A percentile compares a stretch with the other conserved stretches of the same genome.
phyloP scores from a whole-genome alignment of 306 rosid genomes.

The Astragalus glycyphyllos region DNA sequence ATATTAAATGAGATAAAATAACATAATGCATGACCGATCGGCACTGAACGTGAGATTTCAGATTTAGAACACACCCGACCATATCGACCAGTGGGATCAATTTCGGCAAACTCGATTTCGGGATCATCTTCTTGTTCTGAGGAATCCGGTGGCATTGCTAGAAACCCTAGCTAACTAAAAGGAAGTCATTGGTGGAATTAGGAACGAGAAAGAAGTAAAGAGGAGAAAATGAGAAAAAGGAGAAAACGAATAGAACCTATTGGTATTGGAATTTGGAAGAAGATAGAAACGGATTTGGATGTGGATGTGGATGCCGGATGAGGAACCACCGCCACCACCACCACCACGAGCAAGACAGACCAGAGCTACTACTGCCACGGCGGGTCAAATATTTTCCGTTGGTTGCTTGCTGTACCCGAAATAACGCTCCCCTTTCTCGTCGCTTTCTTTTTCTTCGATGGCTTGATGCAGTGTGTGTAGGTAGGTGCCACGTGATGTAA shows the following conservation, averaged over 20 bases:
- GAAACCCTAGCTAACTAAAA: constrained; percentile 37
- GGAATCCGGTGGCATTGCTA: constrained; percentile 68
- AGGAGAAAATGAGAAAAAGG: neutral
- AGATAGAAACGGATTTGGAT: neutral
- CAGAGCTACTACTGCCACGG: neutral
- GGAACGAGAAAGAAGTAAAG: neutral
- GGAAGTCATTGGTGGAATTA: neutral
- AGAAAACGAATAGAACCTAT: neutral
- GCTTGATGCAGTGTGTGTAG: neutral
- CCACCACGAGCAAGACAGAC: too few relatives aligned
- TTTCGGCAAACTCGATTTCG: constrained; percentile 76
- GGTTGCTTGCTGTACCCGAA: constrained; percentile 23
- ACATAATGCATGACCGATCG: constrained; percentile 23
- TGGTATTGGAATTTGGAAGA: neutral
- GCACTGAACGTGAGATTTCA: constrained; percentile 2
- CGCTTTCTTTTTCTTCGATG: neutral
- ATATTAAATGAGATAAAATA: neutral
- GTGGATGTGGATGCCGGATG: too few relatives aligned
- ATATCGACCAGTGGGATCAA: constrained; percentile 88
- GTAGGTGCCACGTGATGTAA: constrained; percentile 24
- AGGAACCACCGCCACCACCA: neutral
- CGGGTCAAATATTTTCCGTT: constrained; percentile 8
- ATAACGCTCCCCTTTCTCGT: constrained; percentile 20
- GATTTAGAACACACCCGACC: constrained; percentile 76
- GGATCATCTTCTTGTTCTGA: constrained; percentile 75